phyloP scores from a whole-genome alignment of 1,139 yeast species.

The Diutina rugosa region DNA sequence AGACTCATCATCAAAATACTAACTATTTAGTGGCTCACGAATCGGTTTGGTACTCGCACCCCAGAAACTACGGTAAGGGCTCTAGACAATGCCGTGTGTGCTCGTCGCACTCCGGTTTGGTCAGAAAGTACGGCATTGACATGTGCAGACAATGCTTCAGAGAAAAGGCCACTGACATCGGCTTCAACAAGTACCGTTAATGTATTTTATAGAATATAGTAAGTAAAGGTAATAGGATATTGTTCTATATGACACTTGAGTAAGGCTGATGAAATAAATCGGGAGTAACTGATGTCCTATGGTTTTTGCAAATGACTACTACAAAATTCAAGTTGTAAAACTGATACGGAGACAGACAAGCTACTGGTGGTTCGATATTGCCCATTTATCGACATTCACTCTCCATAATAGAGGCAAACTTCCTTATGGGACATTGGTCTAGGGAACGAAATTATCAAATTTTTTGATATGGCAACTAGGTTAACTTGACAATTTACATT shows the following conservation, averaged over 20 bases:
- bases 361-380: constrained; percentile 16
- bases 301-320: too few species aligned
- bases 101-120: constrained; percentile 97
- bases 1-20: background rate
- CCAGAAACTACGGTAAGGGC: constrained; percentile 99
- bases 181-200: constrained; percentile 98
- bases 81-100: constrained; percentile 99
- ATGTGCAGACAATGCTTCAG: constrained; percentile 99
- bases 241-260: background rate
- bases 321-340: background rate
- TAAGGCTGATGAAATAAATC: too few species aligned
- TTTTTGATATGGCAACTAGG: constrained; percentile 47
- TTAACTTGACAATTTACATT: constrained; percentile 49
- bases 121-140: constrained; percentile 99
- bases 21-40: constrained; percentile 76
- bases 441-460: constrained; percentile 31
- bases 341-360: too few species aligned
- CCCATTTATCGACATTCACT: constrained; percentile 51
- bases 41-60: constrained; percentile 99
- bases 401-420: constrained; percentile 39
- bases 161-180: constrained; percentile 98
- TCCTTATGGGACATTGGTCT: constrained; percentile 43
- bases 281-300: too few species aligned
- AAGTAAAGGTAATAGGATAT: background rate
- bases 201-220: background rate